A percentile compares a stretch with the other conserved stretches of the same genome.
Conservation (phyloP, 495 filamentous ascomycete genomes). For the Aspergillus cristatus region DNA sequence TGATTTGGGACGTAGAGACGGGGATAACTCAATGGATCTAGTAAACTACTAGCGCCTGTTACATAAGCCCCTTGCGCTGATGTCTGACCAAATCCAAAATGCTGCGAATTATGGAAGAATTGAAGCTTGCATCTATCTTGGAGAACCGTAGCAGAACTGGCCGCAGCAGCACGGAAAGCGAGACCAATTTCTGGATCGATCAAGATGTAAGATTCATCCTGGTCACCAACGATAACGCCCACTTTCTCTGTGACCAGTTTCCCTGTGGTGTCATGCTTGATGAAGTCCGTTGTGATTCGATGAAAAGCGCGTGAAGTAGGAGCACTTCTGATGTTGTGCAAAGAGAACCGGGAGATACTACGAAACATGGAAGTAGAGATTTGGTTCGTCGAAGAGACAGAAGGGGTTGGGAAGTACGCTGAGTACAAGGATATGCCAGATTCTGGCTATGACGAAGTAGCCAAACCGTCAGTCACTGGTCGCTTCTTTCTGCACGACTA, state of each 20-base stretch:
- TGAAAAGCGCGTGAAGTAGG: conserved; percentile 16
- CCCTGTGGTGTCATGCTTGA: conserved; percentile 16
- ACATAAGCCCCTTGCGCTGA: too few relatives aligned
- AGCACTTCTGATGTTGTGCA: conserved; percentile 5
- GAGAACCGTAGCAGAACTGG: conserved; percentile 11
- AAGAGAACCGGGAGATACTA: conserved; percentile 7
- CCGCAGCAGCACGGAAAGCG: conserved; percentile 19
- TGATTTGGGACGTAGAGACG: too few relatives aligned
- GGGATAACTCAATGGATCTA: too few relatives aligned
- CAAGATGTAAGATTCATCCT: conserved; percentile 21
- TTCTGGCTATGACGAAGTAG: too few relatives aligned
- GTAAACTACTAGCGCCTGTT: too few relatives aligned
- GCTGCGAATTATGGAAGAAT: conserved; percentile 24
- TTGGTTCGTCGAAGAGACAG: too few relatives aligned
- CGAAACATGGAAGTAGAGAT: conserved; percentile 15
- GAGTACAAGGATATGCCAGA: too few relatives aligned
- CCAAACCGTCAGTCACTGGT: too few relatives aligned
- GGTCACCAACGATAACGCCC: conserved; percentile 19
- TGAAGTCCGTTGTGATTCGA: conserved; percentile 21
- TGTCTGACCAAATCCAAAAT: conserved; percentile 24
- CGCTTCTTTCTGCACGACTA: too few relatives aligned
- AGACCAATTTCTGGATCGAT: conserved; percentile 19
- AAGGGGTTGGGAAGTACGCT: too few relatives aligned
- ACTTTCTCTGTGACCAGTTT: conserved; percentile 17
- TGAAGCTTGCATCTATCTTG: conserved; percentile 23